Evolutionary conservation across 805 yeast genomes (phyloP), one percentile per base, ranked within the genome.

Genomic region (Candida morakotiae): DNA sequence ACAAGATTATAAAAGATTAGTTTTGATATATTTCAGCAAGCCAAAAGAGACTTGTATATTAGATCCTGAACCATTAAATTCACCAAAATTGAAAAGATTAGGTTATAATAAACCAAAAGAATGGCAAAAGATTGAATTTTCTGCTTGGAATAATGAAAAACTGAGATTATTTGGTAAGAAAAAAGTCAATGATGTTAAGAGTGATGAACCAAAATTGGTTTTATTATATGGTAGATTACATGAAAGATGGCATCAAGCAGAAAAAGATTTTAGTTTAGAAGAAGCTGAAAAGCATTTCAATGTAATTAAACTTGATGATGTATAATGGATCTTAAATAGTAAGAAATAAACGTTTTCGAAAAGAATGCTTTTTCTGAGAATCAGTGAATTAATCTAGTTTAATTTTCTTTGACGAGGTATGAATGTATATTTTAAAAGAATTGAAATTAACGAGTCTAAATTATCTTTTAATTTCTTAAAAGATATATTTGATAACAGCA

Each of bases 191-290:
- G 58, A 55, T 37, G 40, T 45, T 9, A 34, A 50, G 24, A 57
- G 65, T 8, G 71, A 64, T 18, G 70, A 64, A 21, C 69, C 69
- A 2, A 56, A 52, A 28, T 52, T 56, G 25, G 66, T 64, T n/a
- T 45, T 55, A 22, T 28, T 66, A n/a, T 62, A 59, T 35, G 73
- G 73, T 5, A 49, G 73, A 27, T 42, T 57, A 10, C 66, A 67
- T 26, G 73, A 68, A 46, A 53, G 73, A 39, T 68, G 73, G 73
- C 69, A 67, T 34, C 69, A 62, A 39, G 48, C 50, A 17, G 60
- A 56, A 26, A 30, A 34, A 2, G 42, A 44, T 25, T 57, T 56
- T 30, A 46, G 49, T n/a, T 41, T 56, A 24, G 57, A 48, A 31
- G 59, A 53, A 34, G 61, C 60, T 4, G 48, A 36, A 30, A 53